phyloP scores from a whole-genome alignment of 2,329 filamentous ascomycete genomes.

The Allantophomopsis cytisporea region DNA sequence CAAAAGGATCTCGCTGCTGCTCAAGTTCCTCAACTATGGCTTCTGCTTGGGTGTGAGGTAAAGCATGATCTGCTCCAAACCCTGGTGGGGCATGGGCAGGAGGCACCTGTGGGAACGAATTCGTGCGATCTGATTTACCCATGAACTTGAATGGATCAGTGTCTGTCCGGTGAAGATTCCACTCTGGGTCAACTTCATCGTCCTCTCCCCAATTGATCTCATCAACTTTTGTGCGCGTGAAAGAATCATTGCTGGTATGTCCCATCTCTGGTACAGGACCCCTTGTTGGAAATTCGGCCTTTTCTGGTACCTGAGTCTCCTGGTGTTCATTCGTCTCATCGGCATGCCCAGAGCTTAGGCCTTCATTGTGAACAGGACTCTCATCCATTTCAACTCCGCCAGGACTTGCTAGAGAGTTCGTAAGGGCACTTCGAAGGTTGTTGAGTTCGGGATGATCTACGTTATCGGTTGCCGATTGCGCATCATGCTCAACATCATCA shows the following conservation, averaged over 20 bases:
- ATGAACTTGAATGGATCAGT: conserved; percentile 48
- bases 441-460: conserved; percentile 8
- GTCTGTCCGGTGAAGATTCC: conserved; percentile 34
- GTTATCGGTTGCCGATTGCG: conserved; percentile 3
- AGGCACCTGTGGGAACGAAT: conserved; percentile 48
- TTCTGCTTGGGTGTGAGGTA: conserved; percentile 35
- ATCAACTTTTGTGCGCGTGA: conserved; percentile 49
- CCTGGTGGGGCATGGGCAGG: conserved; percentile 21
- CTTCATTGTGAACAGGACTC: conserved; percentile 5
- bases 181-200: conserved; percentile 36
- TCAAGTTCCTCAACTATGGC: conserved; percentile 39
- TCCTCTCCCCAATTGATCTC: conserved; percentile 47
- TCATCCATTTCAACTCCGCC: conserved; percentile 14
- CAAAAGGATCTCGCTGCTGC: conserved; percentile 15
- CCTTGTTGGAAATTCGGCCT: conserved; percentile 10
- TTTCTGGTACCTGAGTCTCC: conserved; percentile 4
- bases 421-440: conserved; percentile 12
- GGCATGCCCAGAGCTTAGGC: not conserved
- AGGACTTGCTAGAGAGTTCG: conserved; percentile 12
- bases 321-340: conserved; percentile 1
- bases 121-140: conserved; percentile 40
- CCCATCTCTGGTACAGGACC: conserved; percentile 25
- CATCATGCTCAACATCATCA: too few relatives aligned
- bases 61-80: conserved; percentile 20
- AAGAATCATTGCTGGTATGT: conserved; percentile 41